These are phyloP conservation scores for Lepraria neglecta DNA, from an alignment of 495 filamentous ascomycete species.

Conservation along the genomic window DNA sequence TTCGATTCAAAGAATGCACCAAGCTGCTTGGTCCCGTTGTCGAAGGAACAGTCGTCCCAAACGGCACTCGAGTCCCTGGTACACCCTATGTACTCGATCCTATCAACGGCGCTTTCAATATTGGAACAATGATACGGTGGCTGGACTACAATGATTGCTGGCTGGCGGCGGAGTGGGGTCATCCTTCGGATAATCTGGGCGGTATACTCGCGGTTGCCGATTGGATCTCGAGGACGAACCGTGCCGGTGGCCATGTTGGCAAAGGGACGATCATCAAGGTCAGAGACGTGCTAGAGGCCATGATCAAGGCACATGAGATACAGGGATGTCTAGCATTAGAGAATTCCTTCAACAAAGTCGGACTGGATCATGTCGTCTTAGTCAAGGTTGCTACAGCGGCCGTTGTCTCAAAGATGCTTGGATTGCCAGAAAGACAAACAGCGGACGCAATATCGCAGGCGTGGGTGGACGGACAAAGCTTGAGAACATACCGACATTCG, in stretches of 20 bases:
- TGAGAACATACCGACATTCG: slow-evolving; percentile 93
- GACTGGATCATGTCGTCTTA: slow-evolving; percentile 92
- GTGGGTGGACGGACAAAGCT: slow-evolving; percentile 91
- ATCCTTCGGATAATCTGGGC: slow-evolving; percentile 93
- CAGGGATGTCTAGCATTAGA: slow-evolving; percentile 94
- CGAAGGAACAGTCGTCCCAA: slow-evolving; percentile 82
- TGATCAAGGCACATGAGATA: slow-evolving; percentile 99
- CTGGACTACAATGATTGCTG: slow-evolving; percentile 99
- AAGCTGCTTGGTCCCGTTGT: slow-evolving; percentile 95
- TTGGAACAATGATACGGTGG: slow-evolving; percentile 97
- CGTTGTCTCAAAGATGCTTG: slow-evolving; percentile 90
- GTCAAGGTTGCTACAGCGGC: slow-evolving; percentile 97
- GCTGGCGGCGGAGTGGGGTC: slow-evolving; percentile 97
- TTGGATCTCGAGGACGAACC: slow-evolving; percentile 95
- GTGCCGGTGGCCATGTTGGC: slow-evolving; percentile 77
- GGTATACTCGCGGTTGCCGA: slow-evolving; percentile 94
- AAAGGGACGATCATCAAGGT: slow-evolving; percentile 81
- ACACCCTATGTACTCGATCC: slow-evolving; percentile 93
- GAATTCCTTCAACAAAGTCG: slow-evolving; percentile 98
- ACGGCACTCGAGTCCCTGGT: slow-evolving; percentile 85
- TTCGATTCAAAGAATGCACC: slow-evolving; percentile 91
- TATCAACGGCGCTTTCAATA: slow-evolving; percentile 95
- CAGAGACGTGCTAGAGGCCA: slow-evolving; percentile 87
- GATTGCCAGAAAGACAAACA: slow-evolving; percentile 80
- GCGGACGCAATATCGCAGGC: slow-evolving; percentile 94